Percentiles rank a stretch among this genome's conserved stretches.
phyloP scores from a whole-genome alignment of 2,329 filamentous ascomycete genomes.

The Penicillium sp. region DNA sequence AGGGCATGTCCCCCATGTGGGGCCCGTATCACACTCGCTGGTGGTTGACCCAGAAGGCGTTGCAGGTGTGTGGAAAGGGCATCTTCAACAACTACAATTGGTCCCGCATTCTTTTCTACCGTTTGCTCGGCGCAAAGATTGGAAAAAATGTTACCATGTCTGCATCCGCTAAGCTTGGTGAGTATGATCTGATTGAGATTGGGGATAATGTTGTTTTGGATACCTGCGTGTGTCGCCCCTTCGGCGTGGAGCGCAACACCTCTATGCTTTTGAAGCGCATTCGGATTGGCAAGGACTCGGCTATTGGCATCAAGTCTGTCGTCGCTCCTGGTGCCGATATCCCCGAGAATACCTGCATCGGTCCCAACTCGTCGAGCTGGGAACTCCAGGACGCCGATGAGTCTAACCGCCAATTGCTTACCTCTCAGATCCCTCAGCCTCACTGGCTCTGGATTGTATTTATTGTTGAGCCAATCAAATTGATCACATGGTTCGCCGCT shows the following conservation, averaged over 20 bases:
- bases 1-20: conserved; percentile 62
- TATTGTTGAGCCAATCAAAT: conserved; percentile 45
- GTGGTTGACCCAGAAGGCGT: conserved; percentile 59
- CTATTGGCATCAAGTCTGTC: conserved; percentile 51
- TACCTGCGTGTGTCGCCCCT: conserved; percentile 52
- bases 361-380: conserved; percentile 59
- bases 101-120: conserved; percentile 49
- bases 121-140: conserved; percentile 55
- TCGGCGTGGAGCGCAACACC: conserved; percentile 58
- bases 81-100: conserved; percentile 32
- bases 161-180: conserved; percentile 48
- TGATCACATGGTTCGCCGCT: conserved; percentile 45
- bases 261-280: conserved; percentile 58
- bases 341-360: conserved; percentile 54
- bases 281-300: conserved; percentile 49
- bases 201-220: conserved; percentile 52
- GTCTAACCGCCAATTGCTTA: conserved; percentile 48
- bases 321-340: conserved; percentile 53
- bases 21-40: conserved; percentile 58
- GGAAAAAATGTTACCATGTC: conserved; percentile 53
- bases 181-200: conserved; percentile 59
- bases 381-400: conserved; percentile 50
- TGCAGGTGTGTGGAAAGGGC: conserved; percentile 49
- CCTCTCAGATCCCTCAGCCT: conserved; percentile 41
- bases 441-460: conserved; percentile 50